phyloP scores from a whole-genome alignment of 352 stramenopile species.

The Globisporangium echinulatum region DNA sequence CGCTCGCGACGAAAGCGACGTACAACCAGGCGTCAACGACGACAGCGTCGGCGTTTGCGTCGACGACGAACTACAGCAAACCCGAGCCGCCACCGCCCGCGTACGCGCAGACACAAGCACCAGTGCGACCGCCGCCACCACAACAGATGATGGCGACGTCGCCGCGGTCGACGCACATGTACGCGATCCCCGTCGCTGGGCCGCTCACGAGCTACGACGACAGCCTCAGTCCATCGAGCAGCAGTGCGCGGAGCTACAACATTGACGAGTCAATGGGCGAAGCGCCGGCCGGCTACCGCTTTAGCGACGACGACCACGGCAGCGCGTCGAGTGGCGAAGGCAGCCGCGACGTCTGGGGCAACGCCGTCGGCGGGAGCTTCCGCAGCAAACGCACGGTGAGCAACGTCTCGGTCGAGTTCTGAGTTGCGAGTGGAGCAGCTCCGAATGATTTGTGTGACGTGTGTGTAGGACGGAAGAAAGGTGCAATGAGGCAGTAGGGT shows the following conservation, averaged over 20 bases:
- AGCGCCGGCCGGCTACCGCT: slow-evolving; percentile 15
- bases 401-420: slow-evolving; percentile 64
- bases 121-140: not conserved
- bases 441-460: too few species aligned
- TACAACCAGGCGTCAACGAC: slow-evolving; percentile 14
- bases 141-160: slow-evolving; percentile 6
- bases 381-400: slow-evolving; percentile 38
- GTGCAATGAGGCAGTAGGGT: too few species aligned
- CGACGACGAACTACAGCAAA: slow-evolving; percentile 23
- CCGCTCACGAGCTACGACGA: slow-evolving; percentile 29
- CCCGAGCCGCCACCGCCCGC: not conserved
- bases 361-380: slow-evolving; percentile 21
- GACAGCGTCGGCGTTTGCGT: slow-evolving; percentile 9
- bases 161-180: slow-evolving; percentile 11
- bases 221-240: slow-evolving; percentile 21
- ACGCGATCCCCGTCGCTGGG: slow-evolving; percentile 12
- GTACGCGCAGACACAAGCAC: not conserved
- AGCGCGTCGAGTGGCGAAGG: slow-evolving; percentile 21
- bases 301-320: slow-evolving; percentile 16
- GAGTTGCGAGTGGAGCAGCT: slow-evolving; percentile 1
- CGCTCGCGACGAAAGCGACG: slow-evolving; percentile 7
- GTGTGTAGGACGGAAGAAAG: too few species aligned
- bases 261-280: not conserved
- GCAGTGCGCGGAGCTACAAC: slow-evolving; percentile 4
- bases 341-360: slow-evolving; percentile 39